phyloP scores from a whole-genome alignment of 2,329 filamentous ascomycete genomes.

The Sarocladiaceae sp. region DNA sequence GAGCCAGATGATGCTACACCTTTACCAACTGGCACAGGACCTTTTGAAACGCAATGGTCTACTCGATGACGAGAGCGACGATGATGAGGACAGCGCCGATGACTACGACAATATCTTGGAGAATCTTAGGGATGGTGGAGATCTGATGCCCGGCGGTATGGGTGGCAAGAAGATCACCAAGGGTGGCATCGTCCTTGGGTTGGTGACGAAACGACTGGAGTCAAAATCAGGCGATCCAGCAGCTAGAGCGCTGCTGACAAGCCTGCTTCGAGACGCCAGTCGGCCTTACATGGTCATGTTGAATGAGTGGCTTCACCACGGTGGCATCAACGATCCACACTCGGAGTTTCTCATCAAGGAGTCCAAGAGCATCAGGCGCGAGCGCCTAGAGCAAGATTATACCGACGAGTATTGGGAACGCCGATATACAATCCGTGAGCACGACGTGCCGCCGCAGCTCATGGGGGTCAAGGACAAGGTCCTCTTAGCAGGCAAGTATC shows the following conservation, averaged over 20 bases:
- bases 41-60: conserved; percentile 82
- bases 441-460: conserved; percentile 86
- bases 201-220: conserved; percentile 78
- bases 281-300: conserved; percentile 96
- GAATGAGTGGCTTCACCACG: conserved; percentile 97
- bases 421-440: conserved; percentile 87
- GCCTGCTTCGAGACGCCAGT: conserved; percentile 78
- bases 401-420: conserved; percentile 99
- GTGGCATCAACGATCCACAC: conserved; percentile 89
- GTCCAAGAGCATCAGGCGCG: conserved; percentile 87
- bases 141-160: conserved; percentile 71
- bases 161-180: conserved; percentile 89
- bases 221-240: conserved; percentile 91
- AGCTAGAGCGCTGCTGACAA: conserved; percentile 73
- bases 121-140: conserved; percentile 78
- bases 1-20: conserved; percentile 81
- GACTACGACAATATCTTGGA: conserved; percentile 92
- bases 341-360: conserved; percentile 93
- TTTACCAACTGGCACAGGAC: conserved; percentile 83
- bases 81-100: conserved; percentile 66
- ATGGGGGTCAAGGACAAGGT: conserved; percentile 91
- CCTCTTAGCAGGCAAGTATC: conserved; percentile 89
- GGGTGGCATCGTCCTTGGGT: conserved; percentile 86
- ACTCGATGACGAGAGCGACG: conserved; percentile 71
- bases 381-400: conserved; percentile 89